Evolutionary conservation across 371 early-diverging fungal genomes (phyloP).

Genomic region (Mortierella sp.): DNA sequence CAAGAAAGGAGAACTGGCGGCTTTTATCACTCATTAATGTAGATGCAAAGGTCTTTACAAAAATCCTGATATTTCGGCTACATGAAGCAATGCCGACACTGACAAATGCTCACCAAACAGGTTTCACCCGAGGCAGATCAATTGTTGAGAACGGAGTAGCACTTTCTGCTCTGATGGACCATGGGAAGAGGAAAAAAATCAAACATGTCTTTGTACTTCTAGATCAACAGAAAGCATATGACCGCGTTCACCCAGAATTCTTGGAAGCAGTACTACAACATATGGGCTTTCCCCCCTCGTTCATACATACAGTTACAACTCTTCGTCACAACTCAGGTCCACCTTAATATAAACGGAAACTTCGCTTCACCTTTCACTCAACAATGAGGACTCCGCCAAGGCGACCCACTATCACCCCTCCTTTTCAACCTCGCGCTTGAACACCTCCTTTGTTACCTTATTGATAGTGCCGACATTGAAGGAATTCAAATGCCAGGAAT

Average conservation of each 20-base stretch:
- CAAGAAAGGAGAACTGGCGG: constrained; percentile 44
- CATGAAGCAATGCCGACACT: neutral
- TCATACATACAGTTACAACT: neutral
- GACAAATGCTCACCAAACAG: constrained; percentile 20
- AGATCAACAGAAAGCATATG: constrained; percentile 34
- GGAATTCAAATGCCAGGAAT: neutral
- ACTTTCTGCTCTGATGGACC: constrained; percentile 8
- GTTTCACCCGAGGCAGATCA: constrained; percentile 10
- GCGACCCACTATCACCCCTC: constrained; percentile 28
- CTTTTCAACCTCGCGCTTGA: constrained; percentile 34
- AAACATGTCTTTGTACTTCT: constrained; percentile 4
- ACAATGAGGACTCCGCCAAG: constrained; percentile 24
- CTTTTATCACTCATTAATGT: constrained; percentile 23
- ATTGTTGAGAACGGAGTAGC: constrained; percentile 27
- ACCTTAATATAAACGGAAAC: constrained; percentile 34
- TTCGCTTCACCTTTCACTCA: constrained; percentile 9
- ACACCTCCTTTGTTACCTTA: constrained; percentile 42
- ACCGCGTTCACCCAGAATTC: constrained; percentile 22
- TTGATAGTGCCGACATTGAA: neutral
- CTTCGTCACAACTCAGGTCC: constrained; percentile 22
- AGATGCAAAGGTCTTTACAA: constrained; percentile 48
- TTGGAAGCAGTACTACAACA: neutral
- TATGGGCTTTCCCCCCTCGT: neutral
- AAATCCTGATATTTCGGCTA: constrained; percentile 14
- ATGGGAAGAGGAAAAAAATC: constrained; percentile 1